Evolutionary conservation across 768 basidiomycete genomes (phyloP).

Genomic region (Mycena alexandri): DNA sequence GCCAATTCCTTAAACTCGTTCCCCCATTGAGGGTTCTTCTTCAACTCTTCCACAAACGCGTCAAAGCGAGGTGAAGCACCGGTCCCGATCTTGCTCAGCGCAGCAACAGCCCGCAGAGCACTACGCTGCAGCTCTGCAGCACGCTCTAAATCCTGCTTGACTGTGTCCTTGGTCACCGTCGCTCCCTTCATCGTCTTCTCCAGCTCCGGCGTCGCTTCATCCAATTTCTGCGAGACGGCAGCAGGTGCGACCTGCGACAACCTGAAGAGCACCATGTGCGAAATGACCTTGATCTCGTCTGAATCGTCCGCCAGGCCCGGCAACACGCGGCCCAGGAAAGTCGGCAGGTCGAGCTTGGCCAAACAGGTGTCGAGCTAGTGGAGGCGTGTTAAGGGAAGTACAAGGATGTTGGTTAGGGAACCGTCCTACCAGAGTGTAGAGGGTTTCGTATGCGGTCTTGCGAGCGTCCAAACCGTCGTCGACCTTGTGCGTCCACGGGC

Average conservation of each 20-base stretch:
- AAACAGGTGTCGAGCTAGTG: constrained; percentile 91
- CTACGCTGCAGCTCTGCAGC: constrained; percentile 93
- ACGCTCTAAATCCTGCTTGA: constrained; percentile 92
- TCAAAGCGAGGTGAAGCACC: constrained; percentile 84
- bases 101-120: constrained; percentile 88
- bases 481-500: constrained; percentile 96
- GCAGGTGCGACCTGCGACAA: constrained; percentile 89
- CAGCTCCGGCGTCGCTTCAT: constrained; percentile 85
- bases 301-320: constrained; percentile 89
- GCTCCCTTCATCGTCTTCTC: constrained; percentile 93
- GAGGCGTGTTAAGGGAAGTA: neutral
- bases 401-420: neutral
- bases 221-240: constrained; percentile 84
- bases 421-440: constrained; percentile 87
- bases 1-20: constrained; percentile 74
- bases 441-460: constrained; percentile 97
- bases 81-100: constrained; percentile 80
- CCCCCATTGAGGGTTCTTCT: constrained; percentile 75
- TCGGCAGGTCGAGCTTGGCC: constrained; percentile 86
- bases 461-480: constrained; percentile 97
- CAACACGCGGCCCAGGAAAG: constrained; percentile 85
- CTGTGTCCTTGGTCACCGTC: constrained; percentile 92
- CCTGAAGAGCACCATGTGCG: constrained; percentile 94
- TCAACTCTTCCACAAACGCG: constrained; percentile 79
- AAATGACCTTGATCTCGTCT: constrained; percentile 97